Evolutionary conservation across 192 early-diverging fungal genomes (phyloP).

Genomic region (Jimgerdemannia flammicorona): DNA sequence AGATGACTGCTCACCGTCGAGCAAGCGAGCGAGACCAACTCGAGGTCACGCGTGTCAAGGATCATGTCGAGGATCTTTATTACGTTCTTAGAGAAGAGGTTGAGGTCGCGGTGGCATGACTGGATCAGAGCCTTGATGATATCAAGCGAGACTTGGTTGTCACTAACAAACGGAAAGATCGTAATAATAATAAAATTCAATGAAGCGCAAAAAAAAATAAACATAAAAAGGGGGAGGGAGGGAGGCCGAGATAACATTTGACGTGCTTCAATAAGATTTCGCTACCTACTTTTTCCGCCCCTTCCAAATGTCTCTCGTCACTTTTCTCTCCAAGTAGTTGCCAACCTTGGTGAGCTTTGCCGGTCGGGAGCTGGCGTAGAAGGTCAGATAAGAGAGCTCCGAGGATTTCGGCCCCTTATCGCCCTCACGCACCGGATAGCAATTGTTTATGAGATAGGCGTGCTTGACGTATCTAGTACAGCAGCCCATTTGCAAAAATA

Average conservation of each 20-base stretch:
- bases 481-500: conserved; percentile 23
- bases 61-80: conserved; percentile 66
- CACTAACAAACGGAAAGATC: conserved; percentile 25
- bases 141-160: conserved; percentile 64
- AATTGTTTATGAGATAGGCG: conserved; percentile 72
- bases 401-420: conserved; percentile 70
- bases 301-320: conserved; percentile 60
- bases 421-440: conserved; percentile 54
- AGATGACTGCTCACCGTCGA: conserved; percentile 44
- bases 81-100: conserved; percentile 79
- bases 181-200: background rate
- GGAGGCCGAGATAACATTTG: background rate
- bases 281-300: conserved; percentile 54
- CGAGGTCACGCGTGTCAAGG: conserved; percentile 52
- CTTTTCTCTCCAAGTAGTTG: conserved; percentile 69
- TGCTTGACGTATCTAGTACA: conserved; percentile 63
- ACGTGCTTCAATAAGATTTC: background rate
- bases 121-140: conserved; percentile 72
- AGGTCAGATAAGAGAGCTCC: conserved; percentile 83
- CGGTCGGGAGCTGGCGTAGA: conserved; percentile 84
- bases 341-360: conserved; percentile 91
- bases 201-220: conserved; percentile 4
- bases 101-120: conserved; percentile 69
- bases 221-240: background rate
- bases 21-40: conserved; percentile 55